Percentiles rank a stretch among this genome's conserved stretches.
Evolutionary conservation across 176 grass and related monocot species (phyloP).

Genomic region (Rhynchospora tenuis): DNA sequence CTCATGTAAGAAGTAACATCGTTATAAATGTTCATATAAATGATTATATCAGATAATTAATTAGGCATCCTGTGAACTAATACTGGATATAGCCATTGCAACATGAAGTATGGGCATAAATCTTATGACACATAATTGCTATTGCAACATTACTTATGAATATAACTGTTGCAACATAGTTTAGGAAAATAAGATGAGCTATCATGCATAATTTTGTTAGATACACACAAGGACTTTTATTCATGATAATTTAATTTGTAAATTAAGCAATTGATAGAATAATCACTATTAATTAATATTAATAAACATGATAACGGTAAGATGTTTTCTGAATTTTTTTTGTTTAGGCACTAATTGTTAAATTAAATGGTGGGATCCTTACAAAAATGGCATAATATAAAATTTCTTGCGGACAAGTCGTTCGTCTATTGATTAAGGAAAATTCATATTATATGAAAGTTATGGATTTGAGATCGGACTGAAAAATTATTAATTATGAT

Average conservation of each 20-base stretch:
- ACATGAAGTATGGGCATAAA: neutral
- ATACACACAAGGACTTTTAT: neutral
- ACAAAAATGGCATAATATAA: neutral
- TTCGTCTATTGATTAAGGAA: no score
- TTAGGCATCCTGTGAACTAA: neutral
- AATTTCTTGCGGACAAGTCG: neutral
- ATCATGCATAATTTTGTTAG: neutral
- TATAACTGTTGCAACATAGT: neutral
- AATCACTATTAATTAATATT: neutral
- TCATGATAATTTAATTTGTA: neutral
- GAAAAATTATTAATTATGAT: no score
- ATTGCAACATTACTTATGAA: neutral
- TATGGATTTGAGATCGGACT: no score
- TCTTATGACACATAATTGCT: no score
- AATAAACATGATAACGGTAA: neutral
- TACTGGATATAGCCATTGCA: neutral
- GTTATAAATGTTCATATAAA: neutral
- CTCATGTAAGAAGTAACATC: neutral
- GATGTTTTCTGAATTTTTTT: neutral
- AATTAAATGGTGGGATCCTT: no score
- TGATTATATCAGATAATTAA: neutral
- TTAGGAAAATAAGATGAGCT: neutral
- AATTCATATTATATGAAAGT: no score
- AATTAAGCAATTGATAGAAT: neutral
- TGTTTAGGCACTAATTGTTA: neutral